Conservation (phyloP, 257 asterid genomes). For the Scutellaria minor region DNA sequence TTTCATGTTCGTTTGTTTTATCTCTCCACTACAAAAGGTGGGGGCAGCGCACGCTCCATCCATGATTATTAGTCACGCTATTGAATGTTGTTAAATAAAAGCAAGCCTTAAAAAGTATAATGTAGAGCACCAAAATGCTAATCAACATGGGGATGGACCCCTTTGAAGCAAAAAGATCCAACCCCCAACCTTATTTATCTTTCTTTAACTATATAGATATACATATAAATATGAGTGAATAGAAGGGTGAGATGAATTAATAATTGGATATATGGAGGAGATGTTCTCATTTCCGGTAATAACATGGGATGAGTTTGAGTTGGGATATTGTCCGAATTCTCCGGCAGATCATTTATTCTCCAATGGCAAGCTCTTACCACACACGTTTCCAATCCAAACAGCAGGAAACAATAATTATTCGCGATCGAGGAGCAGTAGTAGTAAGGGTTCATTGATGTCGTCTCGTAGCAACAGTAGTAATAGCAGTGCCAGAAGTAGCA, state of each 20-base stretch:
- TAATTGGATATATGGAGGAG: conserved; percentile 46
- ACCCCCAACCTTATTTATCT: conserved; percentile 32
- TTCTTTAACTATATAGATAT: background rate
- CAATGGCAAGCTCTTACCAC: conserved; percentile 80
- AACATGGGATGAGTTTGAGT: conserved; percentile 47
- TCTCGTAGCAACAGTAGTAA: conserved; percentile 77
- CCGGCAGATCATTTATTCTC: conserved; percentile 81
- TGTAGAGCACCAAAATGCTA: conserved; percentile 46
- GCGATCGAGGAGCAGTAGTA: conserved; percentile 62
- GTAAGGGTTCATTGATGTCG: conserved; percentile 63
- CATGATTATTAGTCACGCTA: conserved; percentile 50
- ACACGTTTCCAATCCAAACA: conserved; percentile 53
- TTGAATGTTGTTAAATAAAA: conserved; percentile 33
- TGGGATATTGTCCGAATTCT: conserved; percentile 54
- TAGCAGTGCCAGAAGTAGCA: conserved; percentile 80
- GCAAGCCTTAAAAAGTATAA: conserved; percentile 28
- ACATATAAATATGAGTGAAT: too few relatives aligned
- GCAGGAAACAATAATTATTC: conserved; percentile 35
- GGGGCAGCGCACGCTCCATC: conserved; percentile 35
- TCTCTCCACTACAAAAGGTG: too few relatives aligned
- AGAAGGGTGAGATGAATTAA: too few relatives aligned
- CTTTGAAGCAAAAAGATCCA: conserved; percentile 48
- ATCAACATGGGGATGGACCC: conserved; percentile 45
- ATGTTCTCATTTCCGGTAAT: conserved; percentile 55
- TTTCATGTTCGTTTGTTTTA: too few relatives aligned